Conservation (phyloP, 106 monocot genomes). For the Phalaenopsis equestris region DNA sequence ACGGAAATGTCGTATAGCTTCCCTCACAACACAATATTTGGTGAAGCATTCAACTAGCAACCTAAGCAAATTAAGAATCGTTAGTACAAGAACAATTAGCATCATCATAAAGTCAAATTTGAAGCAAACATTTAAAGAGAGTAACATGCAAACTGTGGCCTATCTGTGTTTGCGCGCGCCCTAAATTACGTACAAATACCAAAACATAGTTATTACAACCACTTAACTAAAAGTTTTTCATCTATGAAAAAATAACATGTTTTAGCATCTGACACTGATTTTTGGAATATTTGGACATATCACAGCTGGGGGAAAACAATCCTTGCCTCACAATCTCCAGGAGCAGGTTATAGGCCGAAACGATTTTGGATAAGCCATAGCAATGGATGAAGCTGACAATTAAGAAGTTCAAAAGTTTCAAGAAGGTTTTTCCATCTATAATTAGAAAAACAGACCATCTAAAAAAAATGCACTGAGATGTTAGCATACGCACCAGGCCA, state of each 20-base stretch:
- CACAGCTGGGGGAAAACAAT: not conserved
- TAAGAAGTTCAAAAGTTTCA: not conserved
- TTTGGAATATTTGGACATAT: not conserved
- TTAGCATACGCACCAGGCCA: not conserved
- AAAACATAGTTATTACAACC: not conserved
- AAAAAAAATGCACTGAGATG: not conserved
- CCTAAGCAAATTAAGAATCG: conserved; percentile 24
- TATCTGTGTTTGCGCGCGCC: not conserved
- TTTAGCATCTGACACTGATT: not conserved
- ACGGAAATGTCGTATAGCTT: conserved; percentile 93
- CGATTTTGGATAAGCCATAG: not conserved
- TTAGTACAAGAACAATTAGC: not conserved
- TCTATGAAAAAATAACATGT: not conserved
- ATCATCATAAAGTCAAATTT: not conserved
- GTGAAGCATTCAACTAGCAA: conserved; percentile 86
- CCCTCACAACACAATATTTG: conserved; percentile 76
- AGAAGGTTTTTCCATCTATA: not conserved
- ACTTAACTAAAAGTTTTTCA: not conserved
- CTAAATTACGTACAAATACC: not conserved
- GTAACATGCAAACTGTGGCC: not conserved
- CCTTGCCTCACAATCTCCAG: not conserved
- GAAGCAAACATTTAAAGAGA: not conserved
- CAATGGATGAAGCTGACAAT: not conserved
- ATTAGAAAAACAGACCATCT: not conserved
- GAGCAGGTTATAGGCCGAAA: not conserved